Evolutionary conservation across 2,329 filamentous ascomycete genomes (phyloP), one percentile per base, ranked within the genome.

Genomic region (Dryadomyces quercus-mongolicae): DNA sequence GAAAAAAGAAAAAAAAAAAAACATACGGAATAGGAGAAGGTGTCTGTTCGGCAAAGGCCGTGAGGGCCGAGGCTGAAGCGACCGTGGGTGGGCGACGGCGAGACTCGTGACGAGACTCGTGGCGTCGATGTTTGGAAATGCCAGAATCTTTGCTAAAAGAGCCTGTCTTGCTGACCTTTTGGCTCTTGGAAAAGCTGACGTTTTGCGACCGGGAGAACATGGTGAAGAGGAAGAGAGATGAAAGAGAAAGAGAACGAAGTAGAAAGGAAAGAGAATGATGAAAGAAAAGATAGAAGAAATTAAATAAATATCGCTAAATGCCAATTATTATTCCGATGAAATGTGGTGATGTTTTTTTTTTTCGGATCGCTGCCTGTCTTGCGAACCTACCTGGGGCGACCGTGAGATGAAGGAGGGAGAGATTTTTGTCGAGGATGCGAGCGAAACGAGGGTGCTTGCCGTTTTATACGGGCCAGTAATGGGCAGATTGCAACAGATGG

Each of bases 71-170:
- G 15, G 72, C 70, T 22, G 69, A 73, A 0, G 74, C 71, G 52
- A 72, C 68, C 10, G 76, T 78, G 2, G 71, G 69, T 36, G 74
- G 73, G 18, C 76, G 72, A 40, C 75, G 72, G 46, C 70, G 70
- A 55, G 73, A 69, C 48, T 80, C 77, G 64, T 51, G 45, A 46
- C 51, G 49, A 21, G 48, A 40, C 20, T 51, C 49, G 16, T 76
- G 75, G 57, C 76, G 74, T 59, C 72, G 69, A 9, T 42, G 21
- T 64, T 81, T 81, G 31, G 74, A 74, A 16, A 81, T 68, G 2
- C 78, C 77, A 45, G 71, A 68, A 22, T 74, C 73, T 58, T 77
- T 80, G 64, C 70, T 76, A 62, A 81, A 79, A 1, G 75, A 70
- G 61, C 66, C 77, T 5, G 76, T 74, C 59, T 75, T 78, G 60